Evolutionary conservation across 306 rosid genomes (phyloP).

Genomic region (Cucurbita maxima): DNA sequence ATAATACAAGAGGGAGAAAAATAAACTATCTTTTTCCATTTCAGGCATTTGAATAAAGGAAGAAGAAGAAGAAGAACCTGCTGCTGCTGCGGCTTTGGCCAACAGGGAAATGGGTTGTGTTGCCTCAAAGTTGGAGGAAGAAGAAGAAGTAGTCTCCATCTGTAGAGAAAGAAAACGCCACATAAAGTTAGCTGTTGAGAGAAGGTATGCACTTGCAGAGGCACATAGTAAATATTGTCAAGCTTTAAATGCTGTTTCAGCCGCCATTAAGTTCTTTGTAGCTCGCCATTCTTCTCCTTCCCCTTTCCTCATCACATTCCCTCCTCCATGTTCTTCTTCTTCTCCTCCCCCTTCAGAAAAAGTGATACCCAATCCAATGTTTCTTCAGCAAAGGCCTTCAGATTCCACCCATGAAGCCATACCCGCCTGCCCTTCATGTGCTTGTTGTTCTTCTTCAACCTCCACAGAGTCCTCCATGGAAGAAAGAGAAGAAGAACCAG

Average conservation of each 20-base stretch:
- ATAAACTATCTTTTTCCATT: constrained; percentile 24
- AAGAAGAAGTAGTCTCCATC: constrained; percentile 58
- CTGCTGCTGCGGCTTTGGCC: constrained; percentile 3
- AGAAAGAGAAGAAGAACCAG: constrained; percentile 34
- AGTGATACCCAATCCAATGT: constrained; percentile 68
- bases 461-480: constrained; percentile 51
- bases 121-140: constrained; percentile 91
- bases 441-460: constrained; percentile 27
- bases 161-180: constrained; percentile 77
- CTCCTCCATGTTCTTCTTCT: constrained; percentile 38
- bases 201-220: constrained; percentile 71
- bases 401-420: constrained; percentile 54
- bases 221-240: constrained; percentile 77
- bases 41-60: constrained; percentile 4
- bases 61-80: background rate
- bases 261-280: constrained; percentile 64
- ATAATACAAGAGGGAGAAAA: background rate
- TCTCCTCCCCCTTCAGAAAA: constrained; percentile 32
- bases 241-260: constrained; percentile 63
- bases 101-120: constrained; percentile 63
- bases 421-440: constrained; percentile 36
- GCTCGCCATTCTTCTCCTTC: constrained; percentile 80
- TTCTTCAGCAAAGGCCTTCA: constrained; percentile 61
- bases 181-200: constrained; percentile 69
- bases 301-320: constrained; percentile 76